Base-by-base conservation (phyloP, 306 rosid species). In the Trifolium pratense region DNA sequence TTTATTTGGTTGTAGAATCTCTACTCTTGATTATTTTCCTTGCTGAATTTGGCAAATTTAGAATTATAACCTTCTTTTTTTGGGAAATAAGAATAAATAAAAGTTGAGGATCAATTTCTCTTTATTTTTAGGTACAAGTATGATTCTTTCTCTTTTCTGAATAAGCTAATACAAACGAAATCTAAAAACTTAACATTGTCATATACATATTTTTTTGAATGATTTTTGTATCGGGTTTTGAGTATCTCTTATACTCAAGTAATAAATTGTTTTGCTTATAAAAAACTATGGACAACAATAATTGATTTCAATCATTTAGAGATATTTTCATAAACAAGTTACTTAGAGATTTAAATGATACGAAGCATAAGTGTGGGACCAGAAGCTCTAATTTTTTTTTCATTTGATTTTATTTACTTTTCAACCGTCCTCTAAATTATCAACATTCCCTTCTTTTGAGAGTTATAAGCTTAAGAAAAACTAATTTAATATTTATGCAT, bases 21-120 rank as follows among this genome's bases (percentile, higher is more conserved):
- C 46, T 53, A 80, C 80, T 72, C 65, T 37, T 20, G 6, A 65
- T 77, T 80, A 49, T 42, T 62, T 80, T 59, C 75, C 64, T 83
- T 70, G 81, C 86, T 82, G 40, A 85, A 91, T 71, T 85, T 77
- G 88, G 86, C 81, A 82, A 85, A 64, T 81, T 79, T 53, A 72
- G 71, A 80, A 78, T 69, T 69, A 70, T 58, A 65, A 25, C 51
- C 60, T 48, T 48, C 52, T 62, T 61, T 26, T 2, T 40, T 71
- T 40, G 9, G 29, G 14, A 60, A 68, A 32, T 16, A 29, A 58
- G n/a, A 1, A 46, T 57, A n/a, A 75, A 69, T 26, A 62, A 65
- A 36, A 6, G 17, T 8, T 48, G 29, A 55, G 17, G 4, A 65
- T 40, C 26, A 37, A 31, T 61, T 31, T 31, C 34, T 60, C 7